Evolutionary conservation across 2,329 filamentous ascomycete genomes (phyloP).

Genomic region (Diplodia sapinea): DNA sequence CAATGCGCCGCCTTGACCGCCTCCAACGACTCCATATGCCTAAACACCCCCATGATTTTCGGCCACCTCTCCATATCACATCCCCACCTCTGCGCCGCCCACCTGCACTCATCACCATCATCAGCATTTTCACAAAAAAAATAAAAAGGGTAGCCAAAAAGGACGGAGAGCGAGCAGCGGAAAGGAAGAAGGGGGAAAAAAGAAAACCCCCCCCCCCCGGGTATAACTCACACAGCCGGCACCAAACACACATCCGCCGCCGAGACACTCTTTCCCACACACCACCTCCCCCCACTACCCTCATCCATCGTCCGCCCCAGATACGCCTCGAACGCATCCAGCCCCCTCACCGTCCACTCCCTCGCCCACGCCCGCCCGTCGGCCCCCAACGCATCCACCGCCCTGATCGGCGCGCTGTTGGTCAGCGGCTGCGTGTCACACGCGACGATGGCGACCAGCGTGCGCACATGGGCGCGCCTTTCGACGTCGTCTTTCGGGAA

Average conservation of each 20-base stretch:
- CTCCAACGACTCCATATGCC: constrained; percentile 55
- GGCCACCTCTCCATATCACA: constrained; percentile 60
- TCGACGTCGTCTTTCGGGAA: constrained; percentile 50
- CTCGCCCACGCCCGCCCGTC: constrained; percentile 58
- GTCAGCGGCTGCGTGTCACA: constrained; percentile 67
- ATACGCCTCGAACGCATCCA: constrained; percentile 63
- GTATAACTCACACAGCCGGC: constrained; percentile 61
- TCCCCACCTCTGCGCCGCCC: constrained; percentile 62
- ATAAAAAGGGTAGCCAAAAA: neutral
- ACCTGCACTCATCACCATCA: neutral
- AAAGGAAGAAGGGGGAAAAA: too few relatives aligned
- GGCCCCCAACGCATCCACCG: constrained; percentile 53
- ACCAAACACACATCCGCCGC: constrained; percentile 65
- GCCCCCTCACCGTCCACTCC: constrained; percentile 58
- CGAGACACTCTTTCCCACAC: constrained; percentile 61
- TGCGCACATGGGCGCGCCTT: constrained; percentile 58
- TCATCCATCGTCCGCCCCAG: constrained; percentile 34
- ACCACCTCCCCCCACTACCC: constrained; percentile 56
- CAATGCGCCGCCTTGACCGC: constrained; percentile 62
- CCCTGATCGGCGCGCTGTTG: constrained; percentile 61
- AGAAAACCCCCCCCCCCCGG: too few relatives aligned
- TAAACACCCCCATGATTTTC: constrained; percentile 54
- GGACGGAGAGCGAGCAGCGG: neutral
- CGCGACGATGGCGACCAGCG: constrained; percentile 61
- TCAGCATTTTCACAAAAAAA: neutral